Base-by-base conservation (phyloP, 208 protist species). In the Angomonas deanei region DNA sequence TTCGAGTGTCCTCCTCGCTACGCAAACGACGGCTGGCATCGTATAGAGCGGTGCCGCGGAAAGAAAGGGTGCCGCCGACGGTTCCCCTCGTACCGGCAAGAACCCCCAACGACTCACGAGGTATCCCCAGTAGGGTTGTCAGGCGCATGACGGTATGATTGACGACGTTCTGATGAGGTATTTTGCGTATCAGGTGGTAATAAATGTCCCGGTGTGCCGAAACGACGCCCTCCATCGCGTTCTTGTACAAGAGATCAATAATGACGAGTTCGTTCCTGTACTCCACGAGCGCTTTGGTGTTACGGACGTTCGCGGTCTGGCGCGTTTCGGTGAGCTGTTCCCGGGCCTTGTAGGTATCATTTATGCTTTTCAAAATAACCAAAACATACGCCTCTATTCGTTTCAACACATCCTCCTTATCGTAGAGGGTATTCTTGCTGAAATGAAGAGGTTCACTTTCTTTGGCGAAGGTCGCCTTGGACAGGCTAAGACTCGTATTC, bases 141-240 rank as follows among this genome's bases (percentile, higher is more conserved):
- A 86, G 65, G 47, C 78, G 72, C 61, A 74, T 66, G 27, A 91
- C 65, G 0, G 67, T 71, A 17, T 64, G 65, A 32, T 89, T 84
- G 27, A 90, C 79, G 19, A 64, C 65, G 11, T 39, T 56, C 70
- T 94, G 82, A 21, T 74, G 57, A 2, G 78, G 78, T 0, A 90
- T 48, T 23, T 81, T 58, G 11, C 82, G 76, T 8, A 82, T 58
- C 13, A 94, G 72, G 53, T 80, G 84, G 65, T 94, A 94, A 64
- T 89, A 94, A 10, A 94, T 60, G 60, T 92, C 85, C 0, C 88
- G 84, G 60, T 94, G 88, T 2, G 88, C 91, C 42, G 71, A 68
- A 23, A 86, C 74, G 15, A 75, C 23, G 31, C 76, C 49, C 24
- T 55, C 49, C n/a, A 6, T 55, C 49, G 8, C 24, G 6, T 15